Conservation (phyloP, 306 rosid genomes). For the Arachis hypogaea region DNA sequence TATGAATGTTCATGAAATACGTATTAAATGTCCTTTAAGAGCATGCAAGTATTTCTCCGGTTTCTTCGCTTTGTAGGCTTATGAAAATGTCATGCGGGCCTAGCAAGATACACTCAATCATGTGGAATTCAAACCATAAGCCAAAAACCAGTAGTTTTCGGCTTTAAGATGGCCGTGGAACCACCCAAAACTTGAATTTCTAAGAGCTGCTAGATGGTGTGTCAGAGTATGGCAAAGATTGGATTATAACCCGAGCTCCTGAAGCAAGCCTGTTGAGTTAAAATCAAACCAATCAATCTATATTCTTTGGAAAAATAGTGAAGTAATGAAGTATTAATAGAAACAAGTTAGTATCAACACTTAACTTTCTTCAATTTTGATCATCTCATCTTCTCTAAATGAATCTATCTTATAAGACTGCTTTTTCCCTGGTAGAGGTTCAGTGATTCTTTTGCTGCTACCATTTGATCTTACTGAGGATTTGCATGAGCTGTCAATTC, state of each 20-base stretch:
- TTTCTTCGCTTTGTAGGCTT: conserved; percentile 41
- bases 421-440: conserved; percentile 51
- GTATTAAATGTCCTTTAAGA: too few species aligned
- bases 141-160: conserved; percentile 37
- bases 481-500: conserved; percentile 56
- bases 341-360: conserved; percentile 48
- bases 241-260: conserved; percentile 99
- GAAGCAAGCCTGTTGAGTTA: conserved; percentile 91
- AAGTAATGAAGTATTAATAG: conserved; percentile 25
- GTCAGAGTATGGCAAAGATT: conserved; percentile 59
- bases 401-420: conserved; percentile 71
- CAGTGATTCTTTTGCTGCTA: conserved; percentile 71
- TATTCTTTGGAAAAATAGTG: conserved; percentile 13
- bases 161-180: background rate
- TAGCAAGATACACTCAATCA: conserved; percentile 50
- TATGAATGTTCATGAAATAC: too few species aligned
- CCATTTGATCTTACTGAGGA: conserved; percentile 57
- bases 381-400: conserved; percentile 74
- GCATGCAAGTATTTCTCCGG: too few species aligned
- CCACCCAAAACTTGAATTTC: conserved; percentile 10
- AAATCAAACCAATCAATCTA: conserved; percentile 45
- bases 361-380: conserved; percentile 99
- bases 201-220: conserved; percentile 54
- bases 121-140: conserved; percentile 49
- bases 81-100: conserved; percentile 39